A percentile compares a stretch with the other conserved stretches of the same genome.
Evolutionary conservation across 352 stramenopile species (phyloP).

Genomic region (Phytopythium delawarense): DNA sequence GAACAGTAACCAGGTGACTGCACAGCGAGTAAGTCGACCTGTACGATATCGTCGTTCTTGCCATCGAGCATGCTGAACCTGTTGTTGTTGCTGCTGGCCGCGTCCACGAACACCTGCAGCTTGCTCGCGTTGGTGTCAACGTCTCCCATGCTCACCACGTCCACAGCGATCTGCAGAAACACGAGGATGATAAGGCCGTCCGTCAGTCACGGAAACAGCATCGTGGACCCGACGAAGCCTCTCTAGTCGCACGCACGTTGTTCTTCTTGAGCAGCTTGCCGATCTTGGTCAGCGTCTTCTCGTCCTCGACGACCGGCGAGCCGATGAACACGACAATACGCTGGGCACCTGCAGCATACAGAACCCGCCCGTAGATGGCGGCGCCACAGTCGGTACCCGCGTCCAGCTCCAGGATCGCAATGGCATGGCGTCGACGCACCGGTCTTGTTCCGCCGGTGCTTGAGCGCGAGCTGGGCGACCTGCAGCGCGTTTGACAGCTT

Average conservation of each 20-base stretch:
- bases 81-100: constrained; percentile 93
- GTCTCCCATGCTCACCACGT: constrained; percentile 98
- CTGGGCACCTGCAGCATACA: constrained; percentile 42
- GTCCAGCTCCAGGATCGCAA: background rate
- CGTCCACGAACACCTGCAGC: constrained; percentile 89
- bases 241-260: constrained; percentile 67
- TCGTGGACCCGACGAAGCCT: background rate
- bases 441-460: constrained; percentile 99
- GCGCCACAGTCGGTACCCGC: background rate
- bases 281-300: constrained; percentile 92
- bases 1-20: constrained; percentile 96
- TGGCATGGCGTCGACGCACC: constrained; percentile 32
- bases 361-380: background rate
- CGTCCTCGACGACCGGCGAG: constrained; percentile 89
- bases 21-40: background rate
- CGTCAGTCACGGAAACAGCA: background rate
- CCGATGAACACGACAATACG: constrained; percentile 97
- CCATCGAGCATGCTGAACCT: constrained; percentile 17
- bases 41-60: background rate
- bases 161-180: constrained; percentile 89
- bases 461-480: constrained; percentile 96
- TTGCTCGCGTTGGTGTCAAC: constrained; percentile 88
- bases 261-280: constrained; percentile 99
- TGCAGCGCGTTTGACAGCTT: constrained; percentile 96
- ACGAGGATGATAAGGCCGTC: background rate